phyloP scores from a whole-genome alignment of 2,329 filamentous ascomycete species.

The Zopfia rhizophila region DNA sequence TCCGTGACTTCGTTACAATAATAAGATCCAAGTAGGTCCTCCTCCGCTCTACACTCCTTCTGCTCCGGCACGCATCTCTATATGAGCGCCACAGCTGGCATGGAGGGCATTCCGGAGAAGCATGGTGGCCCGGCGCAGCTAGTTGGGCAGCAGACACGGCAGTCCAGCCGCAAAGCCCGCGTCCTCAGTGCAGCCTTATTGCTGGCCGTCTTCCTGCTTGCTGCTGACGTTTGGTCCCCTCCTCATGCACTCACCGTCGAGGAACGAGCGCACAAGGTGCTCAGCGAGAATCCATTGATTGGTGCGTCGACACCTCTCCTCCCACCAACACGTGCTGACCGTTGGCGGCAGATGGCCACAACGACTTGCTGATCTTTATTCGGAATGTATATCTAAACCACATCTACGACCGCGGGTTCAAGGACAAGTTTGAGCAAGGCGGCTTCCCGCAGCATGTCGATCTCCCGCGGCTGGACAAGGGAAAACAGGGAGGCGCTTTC shows the following conservation, averaged over 20 bases:
- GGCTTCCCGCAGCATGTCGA: slow-evolving; percentile 78
- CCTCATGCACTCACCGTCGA: slow-evolving; percentile 31
- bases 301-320: slow-evolving; percentile 36
- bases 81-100: no score
- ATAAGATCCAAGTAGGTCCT: no score
- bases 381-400: slow-evolving; percentile 76
- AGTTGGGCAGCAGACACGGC: slow-evolving; percentile 2
- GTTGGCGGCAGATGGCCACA: slow-evolving; percentile 80
- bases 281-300: slow-evolving; percentile 53
- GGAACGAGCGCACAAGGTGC: slow-evolving; percentile 45
- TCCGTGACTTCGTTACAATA: no score
- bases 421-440: slow-evolving; percentile 76
- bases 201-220: slow-evolving; percentile 3
- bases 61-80: no score
- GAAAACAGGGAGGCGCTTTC: slow-evolving; percentile 84
- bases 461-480: slow-evolving; percentile 76
- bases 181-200: slow-evolving; percentile 20
- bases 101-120: no score
- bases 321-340: slow-evolving; percentile 28
- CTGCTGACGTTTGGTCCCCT: neutral
- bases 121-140: slow-evolving; percentile 6
- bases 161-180: slow-evolving; percentile 9
- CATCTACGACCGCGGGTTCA: slow-evolving; percentile 80
- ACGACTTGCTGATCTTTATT: slow-evolving; percentile 83
- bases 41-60: no score